These are phyloP conservation scores for Tylopilus sp. DNA, from an alignment of 1,284 basidiomycete genomes.

Conservation along the genomic window DNA sequence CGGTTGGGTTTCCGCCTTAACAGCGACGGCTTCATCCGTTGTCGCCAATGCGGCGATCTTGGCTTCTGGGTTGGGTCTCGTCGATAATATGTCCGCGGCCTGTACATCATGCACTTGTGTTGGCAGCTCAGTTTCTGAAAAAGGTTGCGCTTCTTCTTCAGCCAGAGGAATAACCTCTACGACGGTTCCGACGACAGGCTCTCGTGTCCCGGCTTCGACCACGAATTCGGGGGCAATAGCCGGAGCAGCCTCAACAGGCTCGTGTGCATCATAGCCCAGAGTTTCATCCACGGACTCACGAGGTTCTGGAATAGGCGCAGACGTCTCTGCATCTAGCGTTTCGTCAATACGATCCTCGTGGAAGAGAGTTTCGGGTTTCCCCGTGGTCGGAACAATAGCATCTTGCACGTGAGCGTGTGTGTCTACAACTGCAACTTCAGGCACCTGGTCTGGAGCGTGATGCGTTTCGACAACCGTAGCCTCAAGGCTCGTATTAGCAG, in stretches of 20 bases:
- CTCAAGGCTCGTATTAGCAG: background rate
- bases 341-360: slow-evolving; percentile 3
- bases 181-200: background rate
- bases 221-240: background rate
- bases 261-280: slow-evolving; percentile 31
- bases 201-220: background rate
- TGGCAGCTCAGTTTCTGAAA: slow-evolving; percentile 7
- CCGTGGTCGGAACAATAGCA: background rate
- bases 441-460: slow-evolving; percentile 5
- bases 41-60: background rate
- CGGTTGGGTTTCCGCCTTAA: background rate
- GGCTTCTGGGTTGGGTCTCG: slow-evolving; percentile 2
- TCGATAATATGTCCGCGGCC: background rate
- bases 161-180: background rate
- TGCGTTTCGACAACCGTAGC: slow-evolving; percentile 4
- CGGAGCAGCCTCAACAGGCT: slow-evolving; percentile 2
- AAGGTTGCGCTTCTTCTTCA: background rate
- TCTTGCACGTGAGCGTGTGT: slow-evolving; percentile 1
- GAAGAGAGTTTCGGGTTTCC: slow-evolving; percentile 3
- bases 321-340: slow-evolving; percentile 2
- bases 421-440: slow-evolving; percentile 2
- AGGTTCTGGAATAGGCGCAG: slow-evolving; percentile 32
- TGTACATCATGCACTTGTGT: slow-evolving; percentile 6
- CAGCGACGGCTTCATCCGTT: background rate
- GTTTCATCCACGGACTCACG: slow-evolving; percentile 36